Percentiles rank a stretch among this genome's conserved stretches.
Conservation (phyloP, 2,329 filamentous ascomycete genomes). For the Neofusicoccum umdonicola region DNA sequence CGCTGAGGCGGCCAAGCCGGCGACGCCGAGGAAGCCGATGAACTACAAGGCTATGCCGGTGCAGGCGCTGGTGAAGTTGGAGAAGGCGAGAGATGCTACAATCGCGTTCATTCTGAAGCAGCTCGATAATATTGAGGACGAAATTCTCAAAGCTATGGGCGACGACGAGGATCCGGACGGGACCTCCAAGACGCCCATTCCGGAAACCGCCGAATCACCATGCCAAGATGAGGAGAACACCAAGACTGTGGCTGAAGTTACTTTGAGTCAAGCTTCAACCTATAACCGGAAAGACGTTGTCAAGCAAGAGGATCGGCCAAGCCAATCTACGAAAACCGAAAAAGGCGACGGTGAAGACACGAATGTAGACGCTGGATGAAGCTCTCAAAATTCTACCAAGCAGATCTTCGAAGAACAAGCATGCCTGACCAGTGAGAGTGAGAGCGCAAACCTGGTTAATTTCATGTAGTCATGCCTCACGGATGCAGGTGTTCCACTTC, state of each 20-base stretch:
- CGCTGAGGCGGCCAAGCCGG: slow-evolving; percentile 21
- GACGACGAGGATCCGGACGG: not conserved
- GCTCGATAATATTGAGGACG: slow-evolving; percentile 50
- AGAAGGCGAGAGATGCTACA: slow-evolving; percentile 54
- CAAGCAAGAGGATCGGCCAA: too few species aligned
- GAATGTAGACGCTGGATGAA: too few species aligned
- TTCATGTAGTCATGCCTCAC: too few species aligned
- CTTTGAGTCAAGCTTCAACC: too few species aligned
- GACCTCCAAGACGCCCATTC: not conserved
- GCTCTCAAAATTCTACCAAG: too few species aligned
- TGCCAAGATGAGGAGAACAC: not conserved
- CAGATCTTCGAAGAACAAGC: too few species aligned
- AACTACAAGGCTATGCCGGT: slow-evolving; percentile 45
- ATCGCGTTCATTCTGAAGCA: slow-evolving; percentile 52
- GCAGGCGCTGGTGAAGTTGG: slow-evolving; percentile 41
- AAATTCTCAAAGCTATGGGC: not conserved
- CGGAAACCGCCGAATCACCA: not conserved
- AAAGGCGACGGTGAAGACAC: too few species aligned
- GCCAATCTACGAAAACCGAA: too few species aligned
- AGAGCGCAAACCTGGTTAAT: too few species aligned
- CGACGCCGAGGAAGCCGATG: slow-evolving; percentile 30
- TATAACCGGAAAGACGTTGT: too few species aligned
- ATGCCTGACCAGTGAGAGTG: too few species aligned
- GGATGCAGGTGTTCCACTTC: too few species aligned
- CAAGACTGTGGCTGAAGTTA: not conserved